Evolutionary conservation across 495 filamentous ascomycete species (phyloP).

Genomic region (Echria macrotheca): DNA sequence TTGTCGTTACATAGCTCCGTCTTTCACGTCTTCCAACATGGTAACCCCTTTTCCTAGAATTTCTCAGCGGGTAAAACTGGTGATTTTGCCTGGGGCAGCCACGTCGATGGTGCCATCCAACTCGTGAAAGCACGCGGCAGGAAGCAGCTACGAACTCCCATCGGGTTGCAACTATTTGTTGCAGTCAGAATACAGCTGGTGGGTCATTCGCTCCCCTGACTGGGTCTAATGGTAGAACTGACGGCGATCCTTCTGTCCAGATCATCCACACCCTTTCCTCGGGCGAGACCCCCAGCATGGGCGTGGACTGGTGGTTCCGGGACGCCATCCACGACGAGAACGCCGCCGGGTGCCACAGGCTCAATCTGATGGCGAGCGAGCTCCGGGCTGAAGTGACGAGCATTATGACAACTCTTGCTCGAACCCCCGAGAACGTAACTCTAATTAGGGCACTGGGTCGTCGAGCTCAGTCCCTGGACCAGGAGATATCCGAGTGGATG

Average conservation of each 20-base stretch:
- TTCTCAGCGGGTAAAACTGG: slow-evolving; percentile 42
- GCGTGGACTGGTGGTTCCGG: slow-evolving; percentile 47
- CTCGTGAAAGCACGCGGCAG: slow-evolving; percentile 48
- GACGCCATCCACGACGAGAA: slow-evolving; percentile 35
- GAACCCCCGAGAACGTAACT: slow-evolving; percentile 34
- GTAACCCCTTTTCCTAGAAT: slow-evolving; percentile 27
- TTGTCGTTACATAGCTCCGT: neutral
- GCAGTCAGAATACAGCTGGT: slow-evolving; percentile 51
- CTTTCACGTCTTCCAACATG: neutral
- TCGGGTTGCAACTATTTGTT: slow-evolving; percentile 45
- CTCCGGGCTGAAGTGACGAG: slow-evolving; percentile 41
- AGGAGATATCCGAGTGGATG: slow-evolving; percentile 40
- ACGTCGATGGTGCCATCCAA: slow-evolving; percentile 50
- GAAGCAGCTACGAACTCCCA: slow-evolving; percentile 43
- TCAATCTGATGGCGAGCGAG: slow-evolving; percentile 43
- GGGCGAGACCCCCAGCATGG: slow-evolving; percentile 40
- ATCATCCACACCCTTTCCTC: slow-evolving; percentile 44
- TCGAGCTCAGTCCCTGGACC: slow-evolving; percentile 38
- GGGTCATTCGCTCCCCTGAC: slow-evolving; percentile 13
- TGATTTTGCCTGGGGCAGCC: slow-evolving; percentile 47
- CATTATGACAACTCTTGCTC: slow-evolving; percentile 27
- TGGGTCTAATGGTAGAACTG: too few relatives aligned
- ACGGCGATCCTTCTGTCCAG: too few relatives aligned
- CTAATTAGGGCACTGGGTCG: slow-evolving; percentile 37
- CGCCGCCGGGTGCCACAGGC: slow-evolving; percentile 35